Conservation (phyloP, 148 eudicot genomes). For the Rhododendron henanense region DNA sequence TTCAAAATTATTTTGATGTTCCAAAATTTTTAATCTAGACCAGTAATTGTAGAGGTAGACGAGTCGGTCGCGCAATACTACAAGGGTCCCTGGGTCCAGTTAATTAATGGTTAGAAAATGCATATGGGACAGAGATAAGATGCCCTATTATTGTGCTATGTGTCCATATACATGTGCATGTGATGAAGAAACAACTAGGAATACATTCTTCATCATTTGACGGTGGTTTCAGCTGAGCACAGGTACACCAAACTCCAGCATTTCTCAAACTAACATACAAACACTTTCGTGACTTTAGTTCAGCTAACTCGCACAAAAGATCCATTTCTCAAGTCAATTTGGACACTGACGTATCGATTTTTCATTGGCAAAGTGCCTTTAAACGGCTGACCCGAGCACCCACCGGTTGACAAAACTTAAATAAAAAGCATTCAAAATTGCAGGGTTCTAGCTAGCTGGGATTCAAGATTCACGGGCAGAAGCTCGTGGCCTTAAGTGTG, state of each 20-base stretch:
- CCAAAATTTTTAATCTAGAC: too few species aligned
- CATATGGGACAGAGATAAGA: background rate
- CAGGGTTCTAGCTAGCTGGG: background rate
- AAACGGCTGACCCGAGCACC: background rate
- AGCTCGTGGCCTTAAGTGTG: background rate
- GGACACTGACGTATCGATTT: background rate
- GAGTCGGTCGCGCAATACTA: too few species aligned
- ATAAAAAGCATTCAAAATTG: background rate
- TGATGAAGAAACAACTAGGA: background rate
- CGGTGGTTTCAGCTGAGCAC: background rate
- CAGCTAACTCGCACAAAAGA: background rate
- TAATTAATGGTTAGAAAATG: background rate
- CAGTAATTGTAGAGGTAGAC: too few species aligned
- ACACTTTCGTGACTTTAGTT: background rate
- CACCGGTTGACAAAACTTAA: background rate
- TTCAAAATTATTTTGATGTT: too few species aligned
- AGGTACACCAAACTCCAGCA: conserved; percentile 10
- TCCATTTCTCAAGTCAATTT: background rate
- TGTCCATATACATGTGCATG: background rate
- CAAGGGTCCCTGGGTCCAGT: too few species aligned
- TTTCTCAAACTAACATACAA: background rate
- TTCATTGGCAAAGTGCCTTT: background rate
- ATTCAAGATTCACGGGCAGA: conserved; percentile 9
- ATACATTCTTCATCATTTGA: background rate
- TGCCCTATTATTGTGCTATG: background rate